These are phyloP conservation scores for Ophiostoma himal-ulmi DNA, from an alignment of 2,329 filamentous ascomycete genomes.

Conservation along the genomic window DNA sequence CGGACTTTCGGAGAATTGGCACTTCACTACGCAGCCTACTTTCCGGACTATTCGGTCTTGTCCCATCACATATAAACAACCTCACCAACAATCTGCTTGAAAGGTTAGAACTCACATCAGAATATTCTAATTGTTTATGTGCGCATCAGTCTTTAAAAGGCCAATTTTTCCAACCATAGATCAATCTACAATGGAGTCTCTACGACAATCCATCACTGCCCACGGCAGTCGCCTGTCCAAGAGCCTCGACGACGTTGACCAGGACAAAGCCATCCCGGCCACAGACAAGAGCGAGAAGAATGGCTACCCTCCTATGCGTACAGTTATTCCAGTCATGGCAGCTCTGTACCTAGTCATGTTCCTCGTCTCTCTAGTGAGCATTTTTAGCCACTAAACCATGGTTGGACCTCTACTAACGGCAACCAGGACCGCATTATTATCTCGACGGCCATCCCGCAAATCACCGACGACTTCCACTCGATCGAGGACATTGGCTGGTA, in stretches of 20 bases:
- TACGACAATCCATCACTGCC: neutral
- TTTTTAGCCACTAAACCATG: too few relatives aligned
- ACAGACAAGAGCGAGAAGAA: neutral
- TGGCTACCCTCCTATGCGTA: neutral
- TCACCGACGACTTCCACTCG: conserved; percentile 23
- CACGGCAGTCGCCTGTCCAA: neutral
- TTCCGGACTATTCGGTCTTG: neutral
- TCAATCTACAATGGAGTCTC: neutral
- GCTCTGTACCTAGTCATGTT: neutral
- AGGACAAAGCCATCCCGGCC: neutral
- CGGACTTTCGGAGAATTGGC: neutral
- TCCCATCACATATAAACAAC: neutral
- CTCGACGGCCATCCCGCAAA: conserved; percentile 30
- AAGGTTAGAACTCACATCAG: neutral
- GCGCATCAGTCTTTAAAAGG: neutral
- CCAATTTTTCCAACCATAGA: too few relatives aligned
- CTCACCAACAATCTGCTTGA: neutral
- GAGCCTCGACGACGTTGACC: neutral
- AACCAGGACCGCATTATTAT: conserved; percentile 35
- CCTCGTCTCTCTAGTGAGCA: neutral
- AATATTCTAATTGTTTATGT: neutral
- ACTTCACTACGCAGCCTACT: neutral
- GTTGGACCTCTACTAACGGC: neutral
- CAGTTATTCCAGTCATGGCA: neutral
- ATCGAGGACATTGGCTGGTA: conserved; percentile 24